Evolutionary conservation across 352 stramenopile genomes (phyloP).

Genomic region (Globisporangium cederbergense): DNA sequence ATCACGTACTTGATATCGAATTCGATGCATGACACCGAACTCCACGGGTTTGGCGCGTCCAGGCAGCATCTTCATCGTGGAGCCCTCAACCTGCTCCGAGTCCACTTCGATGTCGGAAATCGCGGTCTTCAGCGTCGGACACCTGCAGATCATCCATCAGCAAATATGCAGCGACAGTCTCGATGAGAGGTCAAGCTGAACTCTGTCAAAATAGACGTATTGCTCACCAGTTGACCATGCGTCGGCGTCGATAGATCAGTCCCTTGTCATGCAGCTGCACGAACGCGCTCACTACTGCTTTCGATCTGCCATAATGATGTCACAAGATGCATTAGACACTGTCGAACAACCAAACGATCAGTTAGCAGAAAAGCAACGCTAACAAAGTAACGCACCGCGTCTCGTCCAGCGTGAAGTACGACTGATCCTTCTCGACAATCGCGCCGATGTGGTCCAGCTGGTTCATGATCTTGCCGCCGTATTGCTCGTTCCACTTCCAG

Average conservation of each 20-base stretch:
- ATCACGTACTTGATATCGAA: slow-evolving; percentile 59
- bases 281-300: slow-evolving; percentile 64
- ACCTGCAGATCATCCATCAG: slow-evolving; percentile 27
- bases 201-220: neutral
- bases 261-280: slow-evolving; percentile 95
- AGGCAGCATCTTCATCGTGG: slow-evolving; percentile 67
- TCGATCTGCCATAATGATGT: slow-evolving; percentile 20
- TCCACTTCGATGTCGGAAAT: slow-evolving; percentile 98
- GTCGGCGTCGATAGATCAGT: slow-evolving; percentile 94
- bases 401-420: slow-evolving; percentile 99
- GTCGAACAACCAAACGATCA: neutral
- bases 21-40: slow-evolving; percentile 84
- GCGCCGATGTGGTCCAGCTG: slow-evolving; percentile 94
- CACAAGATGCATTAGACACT: neutral
- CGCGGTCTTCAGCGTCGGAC: slow-evolving; percentile 92
- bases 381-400: slow-evolving; percentile 88
- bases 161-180: neutral
- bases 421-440: slow-evolving; percentile 95
- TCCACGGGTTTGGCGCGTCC: slow-evolving; percentile 72
- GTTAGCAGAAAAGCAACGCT: slow-evolving; percentile 16
- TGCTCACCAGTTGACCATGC: slow-evolving; percentile 98
- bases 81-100: slow-evolving; percentile 93
- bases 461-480: slow-evolving; percentile 94
- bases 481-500: slow-evolving; percentile 99
- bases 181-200: neutral